Base-by-base conservation (phyloP, 306 rosid species). In the Biancaea sappan region DNA sequence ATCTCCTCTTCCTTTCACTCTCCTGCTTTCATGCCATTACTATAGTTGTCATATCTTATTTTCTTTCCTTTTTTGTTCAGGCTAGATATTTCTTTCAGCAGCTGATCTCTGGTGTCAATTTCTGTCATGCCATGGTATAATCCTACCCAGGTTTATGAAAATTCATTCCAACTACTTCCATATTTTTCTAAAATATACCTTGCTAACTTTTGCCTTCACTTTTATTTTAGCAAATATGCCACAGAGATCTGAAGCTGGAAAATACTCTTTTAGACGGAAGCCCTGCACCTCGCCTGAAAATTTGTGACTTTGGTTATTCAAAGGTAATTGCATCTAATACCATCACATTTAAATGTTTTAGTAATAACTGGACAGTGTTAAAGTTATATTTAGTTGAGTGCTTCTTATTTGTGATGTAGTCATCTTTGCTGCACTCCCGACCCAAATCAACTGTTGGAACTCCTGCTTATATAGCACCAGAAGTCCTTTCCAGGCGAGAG, bases 21-120 rank as follows among this genome's bases (percentile, higher is more conserved):
- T 24, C 19, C 47, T 50, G 8, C 15, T 43, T 64, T 57, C 46
- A 38, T 8, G 26, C 13, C 19, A 47, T 37, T 1, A 47, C 22
- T 47, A 38, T 24, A 5, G 4, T 66, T 53, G 46, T 26, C n/a
- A 10, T 54, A 35, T 31, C 77, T 71, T 15, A 57, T 67, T 81
- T 46, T 44, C 5, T 41, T 75, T 54, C n/a, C 50, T 32, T 66
- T 71, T 47, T 56, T 71, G 56, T 62, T 16, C 84, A 87, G 92
- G 90, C 90, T n/a, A 76, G 92, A 80, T 88, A 85, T 69, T 88
- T 88, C 86, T 88, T 88, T 77, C 92, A 88, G 84, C 92, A 88
- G 87, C 86, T 88, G 78, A 88, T 88, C 57, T 88, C 88, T 19
- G 92, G 92, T 71, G 90, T 86, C 71, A 72, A 79, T 77, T 88